Evolutionary conservation across 1,139 yeast species (phyloP).

Genomic region (Geotrichum phurueaensis): DNA sequence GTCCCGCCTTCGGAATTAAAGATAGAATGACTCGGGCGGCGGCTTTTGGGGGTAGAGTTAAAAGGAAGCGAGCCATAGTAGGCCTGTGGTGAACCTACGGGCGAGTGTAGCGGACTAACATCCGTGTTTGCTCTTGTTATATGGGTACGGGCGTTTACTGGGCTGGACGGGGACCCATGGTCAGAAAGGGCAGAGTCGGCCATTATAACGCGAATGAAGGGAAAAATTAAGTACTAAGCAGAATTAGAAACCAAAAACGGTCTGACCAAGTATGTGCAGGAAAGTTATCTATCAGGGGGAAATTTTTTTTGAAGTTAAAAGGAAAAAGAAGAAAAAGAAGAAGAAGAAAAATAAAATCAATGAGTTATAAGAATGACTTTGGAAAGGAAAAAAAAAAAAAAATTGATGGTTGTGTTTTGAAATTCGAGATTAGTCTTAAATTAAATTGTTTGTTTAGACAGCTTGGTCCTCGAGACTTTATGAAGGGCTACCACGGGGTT

Average conservation of each 20-base stretch:
- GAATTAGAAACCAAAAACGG: not conserved
- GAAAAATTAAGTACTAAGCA: not conserved
- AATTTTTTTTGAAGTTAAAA: not conserved
- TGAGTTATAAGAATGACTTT: not conserved
- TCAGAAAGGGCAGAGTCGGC: not conserved
- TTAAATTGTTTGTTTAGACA: no score
- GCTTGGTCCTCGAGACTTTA: no score
- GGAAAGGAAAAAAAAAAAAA: not conserved
- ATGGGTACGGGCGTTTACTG: not conserved
- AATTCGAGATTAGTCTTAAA: no score
- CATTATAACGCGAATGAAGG: not conserved
- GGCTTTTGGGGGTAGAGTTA: not conserved
- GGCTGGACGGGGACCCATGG: not conserved
- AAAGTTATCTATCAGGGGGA: not conserved
- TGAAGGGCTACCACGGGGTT: no score
- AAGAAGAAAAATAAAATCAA: not conserved
- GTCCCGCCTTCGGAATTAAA: constrained; percentile 8
- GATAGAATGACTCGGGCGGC: constrained; percentile 4
- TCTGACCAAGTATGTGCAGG: not conserved
- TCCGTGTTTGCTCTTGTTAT: not conserved
- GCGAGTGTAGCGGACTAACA: not conserved
- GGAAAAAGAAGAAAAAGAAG: not conserved
- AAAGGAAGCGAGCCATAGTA: constrained; percentile 11
- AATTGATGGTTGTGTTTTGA: no score
- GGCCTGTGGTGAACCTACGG: not conserved